phyloP scores from a whole-genome alignment of 768 basidiomycete genomes.

The Mycena indigotica region DNA sequence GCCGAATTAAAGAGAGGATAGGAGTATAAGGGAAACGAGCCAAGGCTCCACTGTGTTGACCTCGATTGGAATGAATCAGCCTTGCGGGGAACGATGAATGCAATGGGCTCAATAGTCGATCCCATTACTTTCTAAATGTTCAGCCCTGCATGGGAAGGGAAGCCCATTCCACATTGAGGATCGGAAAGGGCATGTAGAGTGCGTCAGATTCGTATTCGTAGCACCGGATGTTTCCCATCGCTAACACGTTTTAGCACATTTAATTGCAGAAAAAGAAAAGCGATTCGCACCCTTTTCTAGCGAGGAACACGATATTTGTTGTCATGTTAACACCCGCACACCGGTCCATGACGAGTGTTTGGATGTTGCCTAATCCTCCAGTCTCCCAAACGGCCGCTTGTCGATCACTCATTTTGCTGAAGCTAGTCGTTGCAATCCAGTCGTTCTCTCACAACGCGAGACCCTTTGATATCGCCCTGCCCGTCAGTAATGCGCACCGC shows the following conservation, averaged over 20 bases:
- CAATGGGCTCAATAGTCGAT: conserved; percentile 80
- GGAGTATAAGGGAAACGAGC: too few relatives aligned
- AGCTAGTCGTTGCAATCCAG: conserved; percentile 91
- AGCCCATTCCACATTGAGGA: conserved; percentile 90
- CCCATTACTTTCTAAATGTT: conserved; percentile 85
- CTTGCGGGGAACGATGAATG: conserved; percentile 79
- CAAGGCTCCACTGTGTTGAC: too few relatives aligned
- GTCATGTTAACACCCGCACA: conserved; percentile 92
- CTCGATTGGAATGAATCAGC: conserved; percentile 94
- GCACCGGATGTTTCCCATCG: conserved; percentile 96
- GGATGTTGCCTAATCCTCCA: conserved; percentile 69
- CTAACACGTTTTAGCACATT: too few relatives aligned
- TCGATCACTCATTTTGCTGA: conserved; percentile 95
- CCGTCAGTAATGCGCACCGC: conserved; percentile 82
- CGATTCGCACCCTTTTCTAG: conserved; percentile 82
- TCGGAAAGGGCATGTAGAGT: conserved; percentile 78
- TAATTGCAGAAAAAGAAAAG: background rate
- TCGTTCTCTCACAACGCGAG: conserved; percentile 84
- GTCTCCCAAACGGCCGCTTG: conserved; percentile 92
- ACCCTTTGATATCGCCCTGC: conserved; percentile 91
- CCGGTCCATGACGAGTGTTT: conserved; percentile 82
- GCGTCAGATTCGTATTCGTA: conserved; percentile 92
- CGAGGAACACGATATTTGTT: conserved; percentile 90
- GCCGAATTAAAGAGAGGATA: too few relatives aligned
- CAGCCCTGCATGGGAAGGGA: conserved; percentile 59